Base-by-base conservation (phyloP, 768 basidiomycete species). In the Favolaschia claudopus region DNA sequence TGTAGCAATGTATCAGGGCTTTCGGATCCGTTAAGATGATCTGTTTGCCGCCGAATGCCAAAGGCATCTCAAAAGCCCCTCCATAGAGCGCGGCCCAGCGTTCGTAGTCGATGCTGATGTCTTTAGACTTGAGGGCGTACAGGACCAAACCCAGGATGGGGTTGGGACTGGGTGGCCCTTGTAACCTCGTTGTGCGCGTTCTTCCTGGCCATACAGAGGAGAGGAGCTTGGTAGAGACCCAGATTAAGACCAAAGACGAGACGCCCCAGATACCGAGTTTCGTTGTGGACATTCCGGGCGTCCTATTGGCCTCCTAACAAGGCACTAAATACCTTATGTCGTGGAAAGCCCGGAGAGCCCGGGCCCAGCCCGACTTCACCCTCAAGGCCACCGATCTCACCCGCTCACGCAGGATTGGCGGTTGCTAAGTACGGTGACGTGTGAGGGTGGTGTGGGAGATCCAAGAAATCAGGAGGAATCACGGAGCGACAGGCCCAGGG, bases 1-100 rank as follows among this genome's bases (percentile, higher is more conserved):
- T 40, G 54, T 66, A 72, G 34, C 60, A 67, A 55, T 70, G 70
- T 3, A 40, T 31, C 24, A 70, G 36, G 6, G 70, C 70, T 42
- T 67, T 70, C 12, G 70, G 67, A 33, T 72, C 70, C 44, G 51
- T 40, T 14, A 72, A 34, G 12, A 65, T 34, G 40, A 69, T 38
- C 50, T 43, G 32, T 31, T 45, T 61, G 25, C 15, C 25, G 12
- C 67, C 62, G 29, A 68, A 33, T 3, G 40, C 27, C 9, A 25
- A 6, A 22, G 67, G 62, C 31, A 62, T 22, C 29, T 49, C 39
- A 28, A 47, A 65, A 5, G 52, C 67, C 14, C 47, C 13, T 22
- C 67, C 67, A 28, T 66, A 66, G 15, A 33, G 42, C 29, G 49
- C 54, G 4, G 42, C 61, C 67, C 67, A 68, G n/a, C 59, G 43